Percentiles rank a stretch among this genome's conserved stretches.
Evolutionary conservation across 495 filamentous ascomycete genomes (phyloP).

Genomic region (Massariosphaeria phaeospora): DNA sequence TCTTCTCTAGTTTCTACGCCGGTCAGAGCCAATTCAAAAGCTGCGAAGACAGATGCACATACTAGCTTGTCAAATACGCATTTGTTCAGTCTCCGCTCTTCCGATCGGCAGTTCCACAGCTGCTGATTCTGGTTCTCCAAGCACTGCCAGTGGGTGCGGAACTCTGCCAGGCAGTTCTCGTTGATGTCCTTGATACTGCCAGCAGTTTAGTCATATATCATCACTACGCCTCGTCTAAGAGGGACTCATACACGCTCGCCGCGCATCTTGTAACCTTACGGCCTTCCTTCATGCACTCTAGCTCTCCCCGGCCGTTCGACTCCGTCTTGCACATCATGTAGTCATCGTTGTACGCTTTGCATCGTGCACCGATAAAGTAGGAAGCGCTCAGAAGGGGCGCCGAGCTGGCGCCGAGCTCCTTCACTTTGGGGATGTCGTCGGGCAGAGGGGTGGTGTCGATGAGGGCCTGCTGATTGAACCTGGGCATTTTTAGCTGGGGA

Average conservation of each 20-base stretch:
- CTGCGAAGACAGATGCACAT: constrained; percentile 37
- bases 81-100: constrained; percentile 77
- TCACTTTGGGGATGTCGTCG: constrained; percentile 79
- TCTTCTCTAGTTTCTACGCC: constrained; percentile 77
- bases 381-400: constrained; percentile 85
- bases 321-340: constrained; percentile 99
- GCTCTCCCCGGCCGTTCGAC: constrained; percentile 77
- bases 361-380: constrained; percentile 97
- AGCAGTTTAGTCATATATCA: background rate
- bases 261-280: constrained; percentile 95
- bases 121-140: constrained; percentile 97
- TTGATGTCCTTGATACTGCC: constrained; percentile 88
- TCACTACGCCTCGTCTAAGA: background rate
- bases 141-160: constrained; percentile 89
- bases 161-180: constrained; percentile 84
- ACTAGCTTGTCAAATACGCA: constrained; percentile 96
- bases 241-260: constrained; percentile 75
- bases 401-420: constrained; percentile 85
- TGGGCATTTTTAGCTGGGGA: constrained; percentile 42
- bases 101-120: constrained; percentile 78
- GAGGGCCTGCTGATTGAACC: constrained; percentile 88
- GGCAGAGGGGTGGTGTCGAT: constrained; percentile 96
- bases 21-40: background rate
- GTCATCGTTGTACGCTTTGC: constrained; percentile 94
- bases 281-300: constrained; percentile 93